Evolutionary conservation across 2,329 filamentous ascomycete genomes (phyloP), one percentile per base, ranked within the genome.

Genomic region (Xylaria polymorpha): DNA sequence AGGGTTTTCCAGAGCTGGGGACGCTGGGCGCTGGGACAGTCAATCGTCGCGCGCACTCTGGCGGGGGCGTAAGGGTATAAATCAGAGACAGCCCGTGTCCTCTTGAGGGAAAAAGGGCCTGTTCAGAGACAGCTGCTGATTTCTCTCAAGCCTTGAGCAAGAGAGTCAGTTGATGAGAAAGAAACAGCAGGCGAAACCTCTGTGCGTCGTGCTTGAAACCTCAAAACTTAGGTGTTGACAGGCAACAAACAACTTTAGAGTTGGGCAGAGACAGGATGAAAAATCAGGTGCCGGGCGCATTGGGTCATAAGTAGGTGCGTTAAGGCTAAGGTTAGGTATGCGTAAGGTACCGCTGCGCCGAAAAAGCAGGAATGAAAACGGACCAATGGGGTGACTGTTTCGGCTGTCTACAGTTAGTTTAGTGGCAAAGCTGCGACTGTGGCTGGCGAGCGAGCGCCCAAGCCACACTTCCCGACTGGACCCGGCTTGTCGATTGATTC

Each of bases 401-500:
- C 25, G 25, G 25, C 25, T 29, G 25, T 29, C 4, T 4, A 29
- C 25, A 29, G 25, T 29, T 29, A 4, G 25, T 4, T 29, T 29
- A 29, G n/a, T 35, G 8, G 32, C 7, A 37, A 50, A 50, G 0
- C 14, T 51, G 8, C 4, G 18, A 10, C 14, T 60, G 70, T 69
- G 70, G 68, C 68, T 62, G 35, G 48, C 43, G 18, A 29, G 53
- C 9, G 15, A 14, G 4, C 3, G 56, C 35, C 60, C 66, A 71
- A 71, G 71, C 71, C 71, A 72, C 71, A 72, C 53, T 64, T 65
- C 25, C 69, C 66, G 59, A 71, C 74, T 73, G 72, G 73, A 64
- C 73, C 72, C 73, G 73, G 72, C 66, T 68, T 62, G 72, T 71
- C 69, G 70, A 74, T 76, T 66, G 68, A 71, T 71, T 76, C 74